Conservation (phyloP, 2,329 filamentous ascomycete genomes). For the Dactylellina sp. region DNA sequence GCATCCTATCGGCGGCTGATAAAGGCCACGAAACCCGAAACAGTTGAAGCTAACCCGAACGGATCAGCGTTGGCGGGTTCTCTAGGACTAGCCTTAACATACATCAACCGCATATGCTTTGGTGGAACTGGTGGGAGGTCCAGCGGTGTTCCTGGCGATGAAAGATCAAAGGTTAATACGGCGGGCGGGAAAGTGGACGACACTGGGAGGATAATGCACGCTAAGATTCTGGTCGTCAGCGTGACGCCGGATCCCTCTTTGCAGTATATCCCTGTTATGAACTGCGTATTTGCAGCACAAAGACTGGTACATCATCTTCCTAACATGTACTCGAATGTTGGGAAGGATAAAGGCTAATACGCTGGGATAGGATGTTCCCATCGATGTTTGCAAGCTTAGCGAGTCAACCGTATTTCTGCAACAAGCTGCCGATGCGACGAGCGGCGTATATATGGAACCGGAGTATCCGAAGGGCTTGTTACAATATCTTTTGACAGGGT, state of each 20-base stretch:
- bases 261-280: slow-evolving; percentile 99
- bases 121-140: slow-evolving; percentile 68
- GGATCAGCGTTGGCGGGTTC: slow-evolving; percentile 87
- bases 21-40: slow-evolving; percentile 72
- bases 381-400: slow-evolving; percentile 89
- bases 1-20: slow-evolving; percentile 80
- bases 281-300: slow-evolving; percentile 94
- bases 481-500: slow-evolving; percentile 91
- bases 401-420: slow-evolving; percentile 92
- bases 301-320: slow-evolving; percentile 61
- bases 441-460: slow-evolving; percentile 76
- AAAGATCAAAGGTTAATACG: slow-evolving; percentile 61
- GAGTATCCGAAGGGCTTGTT: slow-evolving; percentile 77
- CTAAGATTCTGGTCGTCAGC: slow-evolving; percentile 87
- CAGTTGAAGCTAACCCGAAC: slow-evolving; percentile 73
- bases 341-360: no score
- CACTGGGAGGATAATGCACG: slow-evolving; percentile 69
- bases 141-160: slow-evolving; percentile 62
- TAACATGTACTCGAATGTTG: no score
- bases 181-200: slow-evolving; percentile 56
- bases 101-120: slow-evolving; percentile 86
- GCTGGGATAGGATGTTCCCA: slow-evolving; percentile 77
- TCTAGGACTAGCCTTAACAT: slow-evolving; percentile 85
- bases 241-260: slow-evolving; percentile 87
- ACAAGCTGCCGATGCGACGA: slow-evolving; percentile 82